These are phyloP conservation scores for Laetiporus sulphureus DNA, from an alignment of 1,284 basidiomycete species.

Conservation along the genomic window DNA sequence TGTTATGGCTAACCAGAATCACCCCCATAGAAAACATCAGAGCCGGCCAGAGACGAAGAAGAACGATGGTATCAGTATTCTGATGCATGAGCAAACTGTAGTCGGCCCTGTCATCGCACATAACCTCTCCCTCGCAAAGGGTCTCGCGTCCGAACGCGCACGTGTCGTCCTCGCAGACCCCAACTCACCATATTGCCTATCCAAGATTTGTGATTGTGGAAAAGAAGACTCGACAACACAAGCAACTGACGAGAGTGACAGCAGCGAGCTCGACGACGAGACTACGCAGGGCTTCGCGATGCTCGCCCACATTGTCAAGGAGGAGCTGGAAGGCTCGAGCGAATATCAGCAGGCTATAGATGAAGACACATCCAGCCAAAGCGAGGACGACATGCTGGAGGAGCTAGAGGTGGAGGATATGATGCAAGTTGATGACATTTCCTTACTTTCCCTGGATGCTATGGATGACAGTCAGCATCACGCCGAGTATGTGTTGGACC, in stretches of 20 bases:
- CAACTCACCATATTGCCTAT: slow-evolving; percentile 35
- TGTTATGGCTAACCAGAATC: slow-evolving; percentile 1
- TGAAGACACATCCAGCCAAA: too few species aligned
- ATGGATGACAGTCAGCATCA: too few species aligned
- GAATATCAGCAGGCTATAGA: too few species aligned
- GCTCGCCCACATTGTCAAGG: too few species aligned
- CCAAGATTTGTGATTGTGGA: slow-evolving; percentile 48
- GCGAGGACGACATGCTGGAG: too few species aligned
- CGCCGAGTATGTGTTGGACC: too few species aligned
- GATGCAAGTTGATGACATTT: too few species aligned
- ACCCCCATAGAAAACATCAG: slow-evolving; percentile 37
- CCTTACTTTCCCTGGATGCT: too few species aligned
- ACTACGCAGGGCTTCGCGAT: slow-evolving; percentile 33
- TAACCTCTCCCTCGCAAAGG: slow-evolving; percentile 54
- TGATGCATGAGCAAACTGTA: slow-evolving; percentile 51
- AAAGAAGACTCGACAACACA: neutral
- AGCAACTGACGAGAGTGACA: neutral
- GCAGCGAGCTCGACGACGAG: slow-evolving; percentile 29
- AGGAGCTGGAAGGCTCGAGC: too few species aligned
- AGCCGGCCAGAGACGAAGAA: slow-evolving; percentile 36
- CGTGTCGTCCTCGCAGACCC: slow-evolving; percentile 42
- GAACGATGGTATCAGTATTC: slow-evolving; percentile 45
- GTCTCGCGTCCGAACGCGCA: slow-evolving; percentile 57
- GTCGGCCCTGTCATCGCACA: slow-evolving; percentile 51
- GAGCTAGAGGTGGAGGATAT: too few species aligned